Base-by-base conservation (phyloP, 257 asterid genomes). In the Leptodermis oblonga region DNA sequence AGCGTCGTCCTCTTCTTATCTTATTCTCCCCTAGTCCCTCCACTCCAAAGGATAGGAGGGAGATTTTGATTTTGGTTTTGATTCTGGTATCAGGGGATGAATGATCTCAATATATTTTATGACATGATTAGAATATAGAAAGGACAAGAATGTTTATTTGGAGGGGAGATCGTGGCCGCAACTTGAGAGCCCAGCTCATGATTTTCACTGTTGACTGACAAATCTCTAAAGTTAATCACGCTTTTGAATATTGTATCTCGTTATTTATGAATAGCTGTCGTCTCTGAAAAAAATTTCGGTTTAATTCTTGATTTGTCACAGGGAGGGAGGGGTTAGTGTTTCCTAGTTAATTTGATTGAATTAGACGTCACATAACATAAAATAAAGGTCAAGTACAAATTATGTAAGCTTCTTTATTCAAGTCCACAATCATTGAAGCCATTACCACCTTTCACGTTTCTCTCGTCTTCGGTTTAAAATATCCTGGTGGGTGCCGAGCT, bases 61-160 rank as follows among this genome's bases (percentile, higher is more conserved):
- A n/a, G n/a, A n/a, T n/a, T n/a, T n/a, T n/a, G n/a, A n/a, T n/a
- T n/a, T 4, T 12, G 51, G 20, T 36, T 58, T n/a, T n/a, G n/a
- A 2, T 59, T 60, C 7, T 15, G 68, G 28, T 39, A 61, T 60
- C 55, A 54, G 54, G 61, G 4, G n/a, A 70, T 51, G 31, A 46
- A 61, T 54, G 67, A 64, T 74, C 25, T 46, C 43, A 30, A 72
- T 36, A 52, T 75, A 46, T 76, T 80, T 78, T 73, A 68, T 70
- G 84, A 82, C 82, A 65, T 45, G 82, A 81, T 75, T 8, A 73
- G 83, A 82, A 81, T 75, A 58, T 70, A 72, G 67, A 22, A n/a
- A 76, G 71, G 42, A 78, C 75, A 65, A 55, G 23, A 68, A 65
- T 39, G 68, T 37, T 17, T 59, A 77, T 76, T 77, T 58, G 42